These are phyloP conservation scores for Penicillium sp. DNA, from an alignment of 2,329 filamentous ascomycete species.

Conservation along the genomic window DNA sequence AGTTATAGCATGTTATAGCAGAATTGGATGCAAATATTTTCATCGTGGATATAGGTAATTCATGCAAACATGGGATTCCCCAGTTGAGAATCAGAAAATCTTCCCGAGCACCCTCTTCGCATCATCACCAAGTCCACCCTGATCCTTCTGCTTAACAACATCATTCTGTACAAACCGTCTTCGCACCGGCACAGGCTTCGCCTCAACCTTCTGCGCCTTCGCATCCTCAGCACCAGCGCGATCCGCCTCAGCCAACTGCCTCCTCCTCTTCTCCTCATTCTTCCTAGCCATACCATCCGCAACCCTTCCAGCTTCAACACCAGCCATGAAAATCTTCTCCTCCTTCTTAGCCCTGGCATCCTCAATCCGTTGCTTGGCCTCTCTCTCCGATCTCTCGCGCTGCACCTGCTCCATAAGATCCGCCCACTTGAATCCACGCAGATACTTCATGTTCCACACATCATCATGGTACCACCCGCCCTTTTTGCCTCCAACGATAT, in stretches of 20 bases:
- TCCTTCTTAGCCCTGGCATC: slow-evolving; percentile 41
- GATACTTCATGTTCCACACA: slow-evolving; percentile 46
- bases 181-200: slow-evolving; percentile 22
- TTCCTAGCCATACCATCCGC: slow-evolving; percentile 44
- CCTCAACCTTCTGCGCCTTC: slow-evolving; percentile 1
- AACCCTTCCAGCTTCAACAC: slow-evolving; percentile 40
- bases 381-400: slow-evolving; percentile 40
- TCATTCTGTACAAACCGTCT: slow-evolving; percentile 44
- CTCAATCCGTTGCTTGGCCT: slow-evolving; percentile 40
- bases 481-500: slow-evolving; percentile 42
- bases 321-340: slow-evolving; percentile 42
- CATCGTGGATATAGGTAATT: not conserved
- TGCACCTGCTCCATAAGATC: slow-evolving; percentile 45
- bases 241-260: slow-evolving; percentile 20
- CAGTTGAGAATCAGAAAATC: slow-evolving; percentile 37
- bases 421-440: slow-evolving; percentile 36
- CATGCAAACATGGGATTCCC: not conserved
- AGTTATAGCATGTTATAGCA: not conserved
- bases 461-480: slow-evolving; percentile 46
- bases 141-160: slow-evolving; percentile 29
- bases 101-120: slow-evolving; percentile 44
- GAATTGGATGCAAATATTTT: not conserved
- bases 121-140: slow-evolving; percentile 32
- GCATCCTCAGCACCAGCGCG: slow-evolving; percentile 13
- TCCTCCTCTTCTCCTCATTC: slow-evolving; percentile 39